A percentile compares a stretch with the other conserved stretches of the same genome.
These are phyloP conservation scores for Paramecium primaurelia DNA, from an alignment of 73 alveolate species.

Conservation along the genomic window DNA sequence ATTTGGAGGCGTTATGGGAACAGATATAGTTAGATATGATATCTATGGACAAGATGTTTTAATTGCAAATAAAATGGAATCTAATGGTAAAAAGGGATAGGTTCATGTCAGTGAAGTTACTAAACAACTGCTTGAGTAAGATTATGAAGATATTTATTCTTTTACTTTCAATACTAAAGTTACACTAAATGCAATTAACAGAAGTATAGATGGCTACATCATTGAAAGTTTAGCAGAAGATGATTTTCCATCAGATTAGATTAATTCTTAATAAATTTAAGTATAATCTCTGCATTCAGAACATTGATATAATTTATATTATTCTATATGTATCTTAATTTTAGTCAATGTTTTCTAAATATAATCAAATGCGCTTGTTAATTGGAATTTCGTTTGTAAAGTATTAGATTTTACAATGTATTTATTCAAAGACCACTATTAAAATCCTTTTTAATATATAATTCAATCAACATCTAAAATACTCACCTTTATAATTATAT, in stretches of 20 bases:
- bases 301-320: background rate
- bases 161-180: conserved; percentile 22
- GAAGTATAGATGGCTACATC: background rate
- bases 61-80: conserved; percentile 61
- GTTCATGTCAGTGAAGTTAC: conserved; percentile 35
- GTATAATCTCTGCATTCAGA: background rate
- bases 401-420: too few species aligned
- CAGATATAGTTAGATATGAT: conserved; percentile 61
- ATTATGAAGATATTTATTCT: conserved; percentile 13
- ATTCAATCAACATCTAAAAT: too few species aligned
- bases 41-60: conserved; percentile 50
- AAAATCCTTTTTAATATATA: too few species aligned
- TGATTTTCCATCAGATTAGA: background rate
- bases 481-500: too few species aligned
- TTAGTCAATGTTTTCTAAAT: background rate
- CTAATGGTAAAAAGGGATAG: conserved; percentile 35
- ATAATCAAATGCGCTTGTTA: too few species aligned
- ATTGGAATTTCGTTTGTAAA: too few species aligned
- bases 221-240: background rate
- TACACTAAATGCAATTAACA: background rate
- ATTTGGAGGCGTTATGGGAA: conserved; percentile 56
- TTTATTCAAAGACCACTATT: too few species aligned
- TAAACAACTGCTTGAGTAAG: background rate
- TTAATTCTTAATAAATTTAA: background rate
- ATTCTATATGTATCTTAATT: background rate